These are phyloP conservation scores for Colletotrichum kahawae DNA, from an alignment of 2,329 filamentous ascomycete genomes.

Conservation along the genomic window DNA sequence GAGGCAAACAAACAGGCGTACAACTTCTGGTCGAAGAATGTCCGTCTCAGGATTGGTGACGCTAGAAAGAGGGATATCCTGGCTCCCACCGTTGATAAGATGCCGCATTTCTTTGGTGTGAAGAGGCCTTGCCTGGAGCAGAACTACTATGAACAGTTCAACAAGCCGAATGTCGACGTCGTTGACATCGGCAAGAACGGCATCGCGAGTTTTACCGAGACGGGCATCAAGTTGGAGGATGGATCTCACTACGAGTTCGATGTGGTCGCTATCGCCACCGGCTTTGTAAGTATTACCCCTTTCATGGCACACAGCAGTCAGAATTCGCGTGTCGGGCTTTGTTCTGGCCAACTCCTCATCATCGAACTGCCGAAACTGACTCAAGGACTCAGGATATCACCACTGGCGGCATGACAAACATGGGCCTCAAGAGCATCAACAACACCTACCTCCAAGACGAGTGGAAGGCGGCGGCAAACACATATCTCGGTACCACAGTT, in stretches of 20 bases:
- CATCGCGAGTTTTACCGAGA: slow-evolving; percentile 46
- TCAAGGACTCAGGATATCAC: not conserved
- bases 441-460: slow-evolving; percentile 42
- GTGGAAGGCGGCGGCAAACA: slow-evolving; percentile 45
- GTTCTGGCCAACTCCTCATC: not conserved
- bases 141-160: slow-evolving; percentile 53
- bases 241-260: slow-evolving; percentile 48
- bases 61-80: slow-evolving; percentile 53
- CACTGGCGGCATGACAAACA: slow-evolving; percentile 44
- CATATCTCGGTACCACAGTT: slow-evolving; percentile 50
- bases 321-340: not conserved
- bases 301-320: not conserved
- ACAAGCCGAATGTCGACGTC: slow-evolving; percentile 45
- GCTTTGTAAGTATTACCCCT: slow-evolving; percentile 41
- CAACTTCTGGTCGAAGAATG: slow-evolving; percentile 60
- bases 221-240: slow-evolving; percentile 43
- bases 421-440: slow-evolving; percentile 47
- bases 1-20: slow-evolving; percentile 59
- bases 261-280: slow-evolving; percentile 49
- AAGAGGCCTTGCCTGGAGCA: slow-evolving; percentile 53
- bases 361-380: not conserved
- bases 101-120: slow-evolving; percentile 59
- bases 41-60: slow-evolving; percentile 53
- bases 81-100: slow-evolving; percentile 48
- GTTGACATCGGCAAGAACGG: slow-evolving; percentile 45